These are phyloP conservation scores for Aphanomyces astaci DNA, from an alignment of 352 stramenopile genomes.

Conservation along the genomic window DNA sequence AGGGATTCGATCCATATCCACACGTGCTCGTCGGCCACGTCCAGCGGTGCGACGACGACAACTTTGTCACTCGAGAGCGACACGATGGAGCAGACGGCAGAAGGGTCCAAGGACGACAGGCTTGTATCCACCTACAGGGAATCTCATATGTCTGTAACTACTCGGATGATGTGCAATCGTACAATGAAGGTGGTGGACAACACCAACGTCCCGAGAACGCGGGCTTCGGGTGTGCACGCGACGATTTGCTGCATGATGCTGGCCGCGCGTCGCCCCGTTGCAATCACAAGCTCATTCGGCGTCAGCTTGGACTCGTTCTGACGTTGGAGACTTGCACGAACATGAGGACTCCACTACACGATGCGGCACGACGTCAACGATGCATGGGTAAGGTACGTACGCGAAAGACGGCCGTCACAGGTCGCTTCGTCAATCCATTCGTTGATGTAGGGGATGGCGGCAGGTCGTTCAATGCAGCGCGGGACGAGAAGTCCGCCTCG, in stretches of 20 bases:
- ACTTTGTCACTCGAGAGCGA: conserved; percentile 1
- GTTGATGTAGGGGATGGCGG: neutral
- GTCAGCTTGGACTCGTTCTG: neutral
- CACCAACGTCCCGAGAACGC: neutral
- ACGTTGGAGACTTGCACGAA: neutral
- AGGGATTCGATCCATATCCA: conserved; percentile 6
- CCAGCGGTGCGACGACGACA: neutral
- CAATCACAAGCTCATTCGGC: neutral
- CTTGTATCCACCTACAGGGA: conserved; percentile 2
- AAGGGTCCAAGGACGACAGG: neutral
- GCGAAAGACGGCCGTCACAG: neutral
- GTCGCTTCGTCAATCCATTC: neutral
- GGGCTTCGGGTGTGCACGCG: neutral
- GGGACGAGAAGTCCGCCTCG: conserved; percentile 13
- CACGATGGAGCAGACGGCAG: conserved; percentile 10
- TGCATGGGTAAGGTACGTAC: neutral
- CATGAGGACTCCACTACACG: conserved; percentile 1
- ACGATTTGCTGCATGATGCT: neutral
- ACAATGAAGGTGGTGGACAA: conserved; percentile 1
- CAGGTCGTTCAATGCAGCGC: neutral
- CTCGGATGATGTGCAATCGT: neutral
- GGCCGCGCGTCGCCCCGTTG: neutral
- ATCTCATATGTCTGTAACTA: too few relatives aligned
- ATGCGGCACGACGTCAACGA: neutral
- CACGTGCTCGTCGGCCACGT: neutral